Conservation (phyloP, 2,329 filamentous ascomycete genomes). For the Chalara sp. region DNA sequence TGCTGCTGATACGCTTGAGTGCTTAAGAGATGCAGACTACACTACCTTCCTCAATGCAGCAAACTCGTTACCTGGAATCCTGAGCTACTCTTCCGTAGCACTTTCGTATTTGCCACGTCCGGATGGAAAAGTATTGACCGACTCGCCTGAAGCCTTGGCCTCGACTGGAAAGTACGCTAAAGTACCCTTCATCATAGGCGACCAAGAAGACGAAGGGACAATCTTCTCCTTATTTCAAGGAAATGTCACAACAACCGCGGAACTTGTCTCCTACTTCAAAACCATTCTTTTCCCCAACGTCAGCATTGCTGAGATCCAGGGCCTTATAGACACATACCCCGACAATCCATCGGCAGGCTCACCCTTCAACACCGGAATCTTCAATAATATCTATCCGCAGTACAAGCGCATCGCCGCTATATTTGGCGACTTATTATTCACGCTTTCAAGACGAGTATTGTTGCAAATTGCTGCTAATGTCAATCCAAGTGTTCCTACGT, state of each 20-base stretch:
- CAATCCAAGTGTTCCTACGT: conserved; percentile 53
- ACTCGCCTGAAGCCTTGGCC: conserved; percentile 55
- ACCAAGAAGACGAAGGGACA: conserved; percentile 77
- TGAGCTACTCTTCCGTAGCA: conserved; percentile 63
- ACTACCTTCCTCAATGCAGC: conserved; percentile 54
- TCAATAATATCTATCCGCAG: conserved; percentile 68
- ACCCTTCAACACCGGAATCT: conserved; percentile 59
- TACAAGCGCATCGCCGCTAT: conserved; percentile 72
- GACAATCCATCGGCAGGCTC: conserved; percentile 43
- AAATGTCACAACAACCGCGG: conserved; percentile 55
- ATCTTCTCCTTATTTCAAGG: conserved; percentile 62
- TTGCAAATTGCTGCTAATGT: conserved; percentile 39
- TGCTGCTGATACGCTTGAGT: conserved; percentile 51
- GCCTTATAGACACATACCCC: conserved; percentile 56
- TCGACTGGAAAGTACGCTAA: conserved; percentile 46
- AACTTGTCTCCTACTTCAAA: conserved; percentile 55
- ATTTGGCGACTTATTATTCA: conserved; percentile 71
- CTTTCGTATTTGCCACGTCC: conserved; percentile 70
- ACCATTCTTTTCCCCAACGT: conserved; percentile 53
- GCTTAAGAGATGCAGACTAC: conserved; percentile 55
- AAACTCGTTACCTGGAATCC: conserved; percentile 61
- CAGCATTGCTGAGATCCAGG: conserved; percentile 40
- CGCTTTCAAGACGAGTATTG: conserved; percentile 59
- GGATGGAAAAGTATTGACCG: conserved; percentile 55
- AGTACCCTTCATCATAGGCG: conserved; percentile 60